Evolutionary conservation across 2,329 filamentous ascomycete genomes (phyloP), one percentile per base, ranked within the genome.

Genomic region (Myrmaecium sp.): DNA sequence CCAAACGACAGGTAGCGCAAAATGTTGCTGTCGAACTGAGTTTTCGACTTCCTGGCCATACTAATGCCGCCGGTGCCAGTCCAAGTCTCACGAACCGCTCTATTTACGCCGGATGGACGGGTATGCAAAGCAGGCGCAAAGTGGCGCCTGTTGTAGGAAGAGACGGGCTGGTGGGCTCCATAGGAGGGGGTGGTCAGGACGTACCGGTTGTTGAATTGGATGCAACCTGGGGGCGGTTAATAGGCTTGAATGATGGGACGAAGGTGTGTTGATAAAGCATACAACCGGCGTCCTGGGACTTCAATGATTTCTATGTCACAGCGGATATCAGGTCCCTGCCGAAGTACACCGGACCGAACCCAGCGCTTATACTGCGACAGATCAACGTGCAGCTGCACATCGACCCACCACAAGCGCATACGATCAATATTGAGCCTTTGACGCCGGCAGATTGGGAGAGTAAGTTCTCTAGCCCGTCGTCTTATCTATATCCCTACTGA

Each of bases 371-470:
- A 19, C 21, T 40, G 28, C 37, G 50, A 34, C 46, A 67, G 63
- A 63, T 73, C 36, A 64, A 63, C 21, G 53, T 76, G 25, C 51
- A 60, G 18, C 64, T 98, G 36, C 89, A 98, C 51, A 57, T 94
- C 35, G 83, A 98, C 47, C 86, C 86, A 25, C 83, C 84, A 2
- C 58, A 89, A 36, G 82, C 83, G 25, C 82, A 94, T 51, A 95
- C 84, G 2, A 77, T 98, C 51, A 83, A 94, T 47, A 95, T 98
- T 40, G 91, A 98, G 49, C 89, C 89, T 17, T 56, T 95, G 42
- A 95, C 89, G 0, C 73, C 86, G 2, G 82, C 91, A 31, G 89
- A 98, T 48, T 98, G 89, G 89, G 89, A 98, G 54, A 92, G 63
- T 65, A 57, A 35, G 60, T 47, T n/a, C 13, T 11, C 7, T 27